phyloP scores from a whole-genome alignment of 257 asterid genomes.

The Salvia splendens region DNA sequence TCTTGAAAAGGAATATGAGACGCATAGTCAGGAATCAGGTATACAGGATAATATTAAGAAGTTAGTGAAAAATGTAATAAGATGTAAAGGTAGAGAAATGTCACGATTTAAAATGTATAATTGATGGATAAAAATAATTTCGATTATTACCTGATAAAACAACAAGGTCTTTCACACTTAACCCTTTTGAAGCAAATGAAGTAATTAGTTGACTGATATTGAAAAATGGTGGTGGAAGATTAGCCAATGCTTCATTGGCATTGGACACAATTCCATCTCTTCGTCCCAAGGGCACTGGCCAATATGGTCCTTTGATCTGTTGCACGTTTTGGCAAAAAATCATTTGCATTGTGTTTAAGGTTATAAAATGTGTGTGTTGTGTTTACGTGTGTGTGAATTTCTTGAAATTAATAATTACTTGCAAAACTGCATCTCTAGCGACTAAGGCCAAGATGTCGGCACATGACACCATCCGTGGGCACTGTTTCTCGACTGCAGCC shows the following conservation, averaged over 20 bases:
- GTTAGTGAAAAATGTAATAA: no score
- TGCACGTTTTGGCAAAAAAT: no score
- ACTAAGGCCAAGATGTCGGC: conserved; percentile 67
- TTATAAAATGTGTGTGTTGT: neutral
- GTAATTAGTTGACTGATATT: conserved; percentile 51
- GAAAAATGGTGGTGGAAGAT: conserved; percentile 66
- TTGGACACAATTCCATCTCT: conserved; percentile 67
- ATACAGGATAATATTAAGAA: no score
- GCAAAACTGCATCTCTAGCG: conserved; percentile 57
- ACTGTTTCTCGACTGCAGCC: conserved; percentile 49
- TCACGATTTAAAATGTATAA: no score
- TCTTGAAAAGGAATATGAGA: no score
- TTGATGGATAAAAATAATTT: no score
- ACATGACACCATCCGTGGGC: conserved; percentile 64
- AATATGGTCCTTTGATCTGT: conserved; percentile 62
- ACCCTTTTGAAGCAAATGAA: conserved; percentile 49
- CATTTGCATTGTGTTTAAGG: no score
- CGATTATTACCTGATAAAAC: conserved; percentile 46
- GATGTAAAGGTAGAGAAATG: no score
- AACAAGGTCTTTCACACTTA: conserved; percentile 55
- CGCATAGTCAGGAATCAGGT: no score
- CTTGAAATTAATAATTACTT: conserved; percentile 28
- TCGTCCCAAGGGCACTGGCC: conserved; percentile 73
- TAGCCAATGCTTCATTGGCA: conserved; percentile 44
- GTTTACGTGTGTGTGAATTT: neutral